phyloP scores from a whole-genome alignment of 176 grass and related monocot species.

The Cenchrus fungigraminus region DNA sequence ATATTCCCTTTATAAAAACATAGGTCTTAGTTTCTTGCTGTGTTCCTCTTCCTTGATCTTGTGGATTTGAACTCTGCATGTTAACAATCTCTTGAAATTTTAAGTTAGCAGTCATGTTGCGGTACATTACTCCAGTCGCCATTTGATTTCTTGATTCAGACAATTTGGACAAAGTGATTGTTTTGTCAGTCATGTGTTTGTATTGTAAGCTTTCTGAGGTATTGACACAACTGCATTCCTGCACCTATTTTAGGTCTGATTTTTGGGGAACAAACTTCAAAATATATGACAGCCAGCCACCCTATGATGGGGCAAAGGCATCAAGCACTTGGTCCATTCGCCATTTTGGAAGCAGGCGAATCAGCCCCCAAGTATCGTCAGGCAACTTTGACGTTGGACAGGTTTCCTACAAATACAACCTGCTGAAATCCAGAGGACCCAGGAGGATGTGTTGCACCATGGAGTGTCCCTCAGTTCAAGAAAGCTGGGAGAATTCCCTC shows the following conservation, averaged over 20 bases:
- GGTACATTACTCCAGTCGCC: neutral
- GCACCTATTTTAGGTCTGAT: slow-evolving; percentile 51
- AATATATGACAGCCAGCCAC: slow-evolving; percentile 60
- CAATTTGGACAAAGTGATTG: neutral
- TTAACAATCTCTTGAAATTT: neutral
- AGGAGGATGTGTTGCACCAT: slow-evolving; percentile 62
- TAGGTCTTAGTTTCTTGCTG: neutral
- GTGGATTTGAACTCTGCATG: slow-evolving; percentile 4
- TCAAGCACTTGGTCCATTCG: slow-evolving; percentile 43
- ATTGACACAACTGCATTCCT: neutral
- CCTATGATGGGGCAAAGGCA: slow-evolving; percentile 46
- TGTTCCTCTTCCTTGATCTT: neutral
- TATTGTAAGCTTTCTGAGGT: neutral
- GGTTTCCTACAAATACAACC: slow-evolving; percentile 66
- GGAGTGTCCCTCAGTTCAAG: slow-evolving; percentile 41
- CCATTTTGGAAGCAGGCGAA: slow-evolving; percentile 56
- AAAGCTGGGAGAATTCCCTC: slow-evolving; percentile 33
- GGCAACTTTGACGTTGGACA: slow-evolving; percentile 59
- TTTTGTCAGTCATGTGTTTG: neutral
- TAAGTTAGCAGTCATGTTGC: neutral
- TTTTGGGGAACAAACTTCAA: slow-evolving; percentile 65
- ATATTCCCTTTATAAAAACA: neutral
- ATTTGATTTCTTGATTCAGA: neutral
- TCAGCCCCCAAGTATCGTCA: slow-evolving; percentile 50
- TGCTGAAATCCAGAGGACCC: slow-evolving; percentile 66